Base-by-base conservation (phyloP, 805 yeast species). In the Candida oleophila region DNA sequence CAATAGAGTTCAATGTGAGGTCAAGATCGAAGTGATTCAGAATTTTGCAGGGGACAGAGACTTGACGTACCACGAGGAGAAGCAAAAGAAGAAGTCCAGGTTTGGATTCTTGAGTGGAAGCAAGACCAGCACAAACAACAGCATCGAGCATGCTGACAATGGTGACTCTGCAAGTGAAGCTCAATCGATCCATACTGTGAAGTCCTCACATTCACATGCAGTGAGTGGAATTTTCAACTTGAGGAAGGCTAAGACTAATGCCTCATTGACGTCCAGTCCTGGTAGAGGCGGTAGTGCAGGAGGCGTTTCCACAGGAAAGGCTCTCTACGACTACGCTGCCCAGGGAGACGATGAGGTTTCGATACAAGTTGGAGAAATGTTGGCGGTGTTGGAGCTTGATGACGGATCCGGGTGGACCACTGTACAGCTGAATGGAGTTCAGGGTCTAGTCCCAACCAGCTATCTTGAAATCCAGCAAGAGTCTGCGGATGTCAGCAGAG, bases 401-500 rank as follows among this genome's bases (percentile, higher is more conserved):
- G 91, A 88, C 51, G 97, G 97, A 0, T 82, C 89, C 15, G 99
- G 99, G 0, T 92, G 99, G 99, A 86, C 96, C 1, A 66, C 70
- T 54, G 81, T 90, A 15, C 51, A 49, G 41, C 55, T 55, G n/a
- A 71, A 73, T 3, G 81, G 80, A 0, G 62, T 64, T 8, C 69
- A 68, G 37, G 99, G 99, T 0, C 72, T 91, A 35, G 97, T 91
- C 3, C 99, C 99, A 2, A 82, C 95, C 0, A 68, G 87, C 0
- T 92, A 92, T 60, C 64, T 91, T 4, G 82, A 83, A 50, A 50
- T 60, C 16, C 30, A 37, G 4, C 42, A 39, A 21, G 30, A 18
- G 8, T 9, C 38, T 12, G 46, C 54, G 7, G 45, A 49, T 16
- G 47, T 52, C 14, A 39, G 49, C 1, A 41, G 50, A 41, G 48